phyloP scores from a whole-genome alignment of 805 yeast species.

The Wickerhamiella vanderwaltii region DNA sequence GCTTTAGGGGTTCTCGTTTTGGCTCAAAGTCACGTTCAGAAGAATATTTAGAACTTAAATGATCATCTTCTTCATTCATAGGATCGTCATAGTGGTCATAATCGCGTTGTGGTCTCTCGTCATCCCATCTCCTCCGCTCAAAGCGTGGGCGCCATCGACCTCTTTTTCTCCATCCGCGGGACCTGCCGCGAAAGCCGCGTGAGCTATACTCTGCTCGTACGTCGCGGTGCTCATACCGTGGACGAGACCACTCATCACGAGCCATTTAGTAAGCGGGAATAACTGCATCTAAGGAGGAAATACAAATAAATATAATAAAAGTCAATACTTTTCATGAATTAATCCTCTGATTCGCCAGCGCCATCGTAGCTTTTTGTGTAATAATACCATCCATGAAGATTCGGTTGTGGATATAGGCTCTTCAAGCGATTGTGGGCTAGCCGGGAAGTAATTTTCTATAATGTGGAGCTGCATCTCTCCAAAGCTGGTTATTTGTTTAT shows the following conservation, averaged over 20 bases:
- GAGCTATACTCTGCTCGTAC: slow-evolving; percentile 9
- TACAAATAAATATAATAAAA: no score
- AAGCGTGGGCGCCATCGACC: slow-evolving; percentile 9
- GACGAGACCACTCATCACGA: slow-evolving; percentile 9
- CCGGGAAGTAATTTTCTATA: slow-evolving; percentile 26
- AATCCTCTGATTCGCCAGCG: slow-evolving; percentile 40
- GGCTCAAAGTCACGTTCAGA: not conserved
- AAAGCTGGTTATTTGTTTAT: slow-evolving; percentile 30
- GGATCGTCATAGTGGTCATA: not conserved
- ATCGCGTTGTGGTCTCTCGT: not conserved
- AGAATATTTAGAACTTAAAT: no score
- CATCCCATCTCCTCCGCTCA: slow-evolving; percentile 7
- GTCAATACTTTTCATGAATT: slow-evolving; percentile 23
- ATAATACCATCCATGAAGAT: slow-evolving; percentile 19
- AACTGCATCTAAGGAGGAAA: not conserved
- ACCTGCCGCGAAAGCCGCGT: slow-evolving; percentile 9
- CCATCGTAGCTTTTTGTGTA: slow-evolving; percentile 34
- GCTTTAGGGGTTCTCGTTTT: no score
- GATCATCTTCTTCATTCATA: not conserved
- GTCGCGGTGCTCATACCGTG: slow-evolving; percentile 9
- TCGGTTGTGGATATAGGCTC: not conserved
- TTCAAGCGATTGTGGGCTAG: slow-evolving; percentile 5
- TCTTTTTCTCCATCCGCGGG: slow-evolving; percentile 10
- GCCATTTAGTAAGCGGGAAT: slow-evolving; percentile 6
- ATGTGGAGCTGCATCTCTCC: slow-evolving; percentile 16